A percentile compares a stretch with the other conserved stretches of the same genome.
Conservation (phyloP, 169 alveolate genomes). For the Plasmodium berghei region DNA sequence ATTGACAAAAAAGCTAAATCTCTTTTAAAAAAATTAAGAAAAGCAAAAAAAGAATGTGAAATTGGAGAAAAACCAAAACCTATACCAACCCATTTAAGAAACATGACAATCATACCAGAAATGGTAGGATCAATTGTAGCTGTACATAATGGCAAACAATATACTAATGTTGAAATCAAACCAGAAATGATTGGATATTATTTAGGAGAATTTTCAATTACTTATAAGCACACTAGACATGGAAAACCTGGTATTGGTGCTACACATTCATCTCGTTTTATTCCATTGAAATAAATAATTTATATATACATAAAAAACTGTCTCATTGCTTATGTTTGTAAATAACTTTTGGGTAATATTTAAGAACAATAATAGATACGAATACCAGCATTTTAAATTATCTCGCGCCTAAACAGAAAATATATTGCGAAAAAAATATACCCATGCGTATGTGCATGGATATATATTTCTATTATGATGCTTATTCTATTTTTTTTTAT, state of each 20-base stretch:
- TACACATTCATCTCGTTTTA: conserved; percentile 95
- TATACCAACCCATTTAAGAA: conserved; percentile 96
- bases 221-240: conserved; percentile 98
- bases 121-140: conserved; percentile 98
- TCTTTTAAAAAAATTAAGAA: conserved; percentile 95
- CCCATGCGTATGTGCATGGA: too few relatives aligned
- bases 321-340: neutral
- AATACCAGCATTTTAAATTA: too few relatives aligned
- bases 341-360: too few relatives aligned
- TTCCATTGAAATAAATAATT: conserved; percentile 91
- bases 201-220: conserved; percentile 98
- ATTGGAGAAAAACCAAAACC: conserved; percentile 96
- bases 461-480: too few relatives aligned
- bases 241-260: conserved; percentile 99
- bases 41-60: conserved; percentile 93
- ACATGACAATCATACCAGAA: conserved; percentile 96
- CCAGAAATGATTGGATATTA: conserved; percentile 99
- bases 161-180: conserved; percentile 97
- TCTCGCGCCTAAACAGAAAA: too few relatives aligned
- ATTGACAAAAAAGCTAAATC: conserved; percentile 92
- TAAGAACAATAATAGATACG: too few relatives aligned
- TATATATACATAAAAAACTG: neutral
- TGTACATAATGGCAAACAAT: conserved; percentile 98
- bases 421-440: too few relatives aligned
- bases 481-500: too few relatives aligned